phyloP scores from a whole-genome alignment of 2,329 filamentous ascomycete species.

The Aspergillus sp. region DNA sequence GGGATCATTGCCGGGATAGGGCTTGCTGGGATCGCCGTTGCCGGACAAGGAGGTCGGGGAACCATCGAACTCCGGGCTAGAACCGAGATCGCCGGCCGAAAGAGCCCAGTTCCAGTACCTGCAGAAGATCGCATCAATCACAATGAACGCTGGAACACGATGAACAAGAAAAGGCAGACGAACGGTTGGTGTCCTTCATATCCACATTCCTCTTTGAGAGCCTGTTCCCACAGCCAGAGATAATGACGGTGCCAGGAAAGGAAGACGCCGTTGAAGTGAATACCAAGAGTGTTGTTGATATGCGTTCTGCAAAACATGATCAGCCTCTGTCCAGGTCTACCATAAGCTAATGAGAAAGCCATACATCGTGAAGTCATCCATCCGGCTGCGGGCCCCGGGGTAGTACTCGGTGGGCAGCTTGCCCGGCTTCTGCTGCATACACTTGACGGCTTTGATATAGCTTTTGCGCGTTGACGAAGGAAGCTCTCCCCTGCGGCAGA shows the following conservation, averaged over 20 bases:
- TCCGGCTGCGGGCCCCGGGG: not conserved
- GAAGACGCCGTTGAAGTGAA: not conserved
- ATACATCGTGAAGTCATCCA: constrained; percentile 6
- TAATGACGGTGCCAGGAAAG: constrained; percentile 12
- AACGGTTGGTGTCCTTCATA: constrained; percentile 8
- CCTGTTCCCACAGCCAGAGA: constrained; percentile 2
- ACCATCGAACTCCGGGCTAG: constrained; percentile 7
- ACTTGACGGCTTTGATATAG: constrained; percentile 5
- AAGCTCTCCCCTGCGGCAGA: not conserved
- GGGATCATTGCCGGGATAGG: not conserved
- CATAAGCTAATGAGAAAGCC: not conserved
- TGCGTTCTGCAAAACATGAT: not conserved
- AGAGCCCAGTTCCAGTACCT: constrained; percentile 1
- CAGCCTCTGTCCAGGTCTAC: not conserved
- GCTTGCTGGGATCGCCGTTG: constrained; percentile 2
- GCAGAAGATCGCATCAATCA: not conserved
- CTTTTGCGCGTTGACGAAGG: not conserved
- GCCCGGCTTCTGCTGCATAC: constrained; percentile 4
- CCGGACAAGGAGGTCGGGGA: not conserved
- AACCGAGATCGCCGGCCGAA: not conserved
- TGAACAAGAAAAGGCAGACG: not conserved
- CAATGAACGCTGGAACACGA: not conserved
- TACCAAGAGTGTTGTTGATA: not conserved
- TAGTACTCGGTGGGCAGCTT: not conserved
- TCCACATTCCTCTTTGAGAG: constrained; percentile 3